phyloP scores from a whole-genome alignment of 306 rosid species.

The Senna siamea region DNA sequence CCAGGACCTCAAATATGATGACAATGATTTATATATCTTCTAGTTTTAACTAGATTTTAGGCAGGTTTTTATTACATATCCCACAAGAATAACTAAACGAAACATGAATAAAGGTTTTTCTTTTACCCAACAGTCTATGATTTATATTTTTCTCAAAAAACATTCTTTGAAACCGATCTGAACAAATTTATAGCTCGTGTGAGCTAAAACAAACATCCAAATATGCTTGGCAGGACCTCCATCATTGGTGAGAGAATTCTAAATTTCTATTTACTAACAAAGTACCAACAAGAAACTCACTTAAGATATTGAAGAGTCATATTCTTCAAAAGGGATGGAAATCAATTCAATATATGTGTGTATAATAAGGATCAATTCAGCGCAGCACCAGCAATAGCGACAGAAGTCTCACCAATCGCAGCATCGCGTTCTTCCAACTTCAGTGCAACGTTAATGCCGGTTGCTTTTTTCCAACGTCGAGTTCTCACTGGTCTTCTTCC shows the following conservation, averaged over 20 bases:
- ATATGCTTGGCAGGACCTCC: conserved; percentile 27
- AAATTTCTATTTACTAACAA: conserved; percentile 12
- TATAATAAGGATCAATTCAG: no score
- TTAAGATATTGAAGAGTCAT: conserved; percentile 92
- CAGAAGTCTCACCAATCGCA: no score
- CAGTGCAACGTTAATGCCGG: no score
- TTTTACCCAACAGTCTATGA: not conserved
- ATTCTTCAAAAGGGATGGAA: conserved; percentile 85
- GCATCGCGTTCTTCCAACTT: no score
- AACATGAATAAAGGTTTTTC: not conserved
- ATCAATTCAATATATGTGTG: no score
- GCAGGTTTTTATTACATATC: not conserved
- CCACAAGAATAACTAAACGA: not conserved
- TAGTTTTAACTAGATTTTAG: not conserved
- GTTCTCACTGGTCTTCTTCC: no score
- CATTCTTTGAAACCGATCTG: not conserved
- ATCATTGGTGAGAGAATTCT: conserved; percentile 20
- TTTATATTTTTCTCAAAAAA: not conserved
- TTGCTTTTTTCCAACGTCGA: no score
- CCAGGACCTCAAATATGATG: not conserved
- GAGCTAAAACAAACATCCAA: no score
- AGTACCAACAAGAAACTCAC: conserved; percentile 47
- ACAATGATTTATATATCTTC: not conserved
- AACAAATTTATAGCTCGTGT: no score
- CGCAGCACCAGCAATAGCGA: no score